Evolutionary conservation across 257 asterid genomes (phyloP), one percentile per base, ranked within the genome.

Genomic region (Ophiorrhiza pumila): DNA sequence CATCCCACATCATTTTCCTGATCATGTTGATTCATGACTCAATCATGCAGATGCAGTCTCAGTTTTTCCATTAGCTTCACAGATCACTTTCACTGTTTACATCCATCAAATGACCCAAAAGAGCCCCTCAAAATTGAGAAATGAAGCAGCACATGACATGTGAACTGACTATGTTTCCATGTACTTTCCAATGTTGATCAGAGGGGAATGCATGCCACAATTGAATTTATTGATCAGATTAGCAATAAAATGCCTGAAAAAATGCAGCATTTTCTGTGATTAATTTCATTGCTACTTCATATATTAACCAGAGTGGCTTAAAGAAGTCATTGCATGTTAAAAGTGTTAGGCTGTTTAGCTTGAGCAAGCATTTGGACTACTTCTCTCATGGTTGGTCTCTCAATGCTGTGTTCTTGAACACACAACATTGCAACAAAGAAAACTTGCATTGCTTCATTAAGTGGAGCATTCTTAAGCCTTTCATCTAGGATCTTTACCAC

Each of bases 291-390:
- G 22, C 50, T 63, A 22, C 49, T 50, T 63, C n/a, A 17, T 2
- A 45, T 61, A 46, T 35, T 61, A 43, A 43, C 45, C 18, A n/a
- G 9, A 15, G 1, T 31, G n/a, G 14, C n/a, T 47, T 65, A 60
- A 49, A 50, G 23, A 43, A 71, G 23, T 80, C 77, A 80, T 80
- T 77, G 81, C 68, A 82, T 78, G 68, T 82, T 76, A 73, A 82
- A 82, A 12, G 85, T 68, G 58, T 79, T 82, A 32, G 86, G 83
- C 32, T 79, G 82, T 71, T 79, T 79, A 56, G 86, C 83, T 70
- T 82, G 86, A 32, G 86, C 83, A 69, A 82, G 83, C 86, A 82
- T 82, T 23, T 82, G 86, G 64, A 82, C 81, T 17, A 79, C 83
- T 76, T 82, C 86, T 31, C 86, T 57, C 83, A 82, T 82, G 37